Evolutionary conservation across 768 basidiomycete genomes (phyloP).

Genomic region (Calocera cornea): DNA sequence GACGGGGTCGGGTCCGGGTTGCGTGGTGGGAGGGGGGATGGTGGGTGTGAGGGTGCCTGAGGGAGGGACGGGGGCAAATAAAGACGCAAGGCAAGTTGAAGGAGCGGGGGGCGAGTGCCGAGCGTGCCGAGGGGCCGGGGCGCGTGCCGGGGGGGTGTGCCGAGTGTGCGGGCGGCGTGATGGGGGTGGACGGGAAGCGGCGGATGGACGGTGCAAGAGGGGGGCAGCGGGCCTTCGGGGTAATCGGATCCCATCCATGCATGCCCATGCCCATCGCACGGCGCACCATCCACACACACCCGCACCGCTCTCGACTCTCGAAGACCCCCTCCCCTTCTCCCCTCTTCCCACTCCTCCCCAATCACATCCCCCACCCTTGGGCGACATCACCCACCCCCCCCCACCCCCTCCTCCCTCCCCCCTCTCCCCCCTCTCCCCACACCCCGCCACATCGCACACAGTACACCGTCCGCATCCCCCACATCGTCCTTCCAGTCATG

Average conservation of each 20-base stretch:
- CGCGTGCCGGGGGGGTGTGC: not conserved
- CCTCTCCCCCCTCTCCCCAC: not conserved
- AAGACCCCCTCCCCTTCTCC: not conserved
- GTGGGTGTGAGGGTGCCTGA: not conserved
- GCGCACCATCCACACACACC: not conserved
- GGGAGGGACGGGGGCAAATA: not conserved
- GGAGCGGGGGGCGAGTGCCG: not conserved
- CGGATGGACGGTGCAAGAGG: not conserved
- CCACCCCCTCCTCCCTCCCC: not conserved
- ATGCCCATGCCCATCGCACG: not conserved
- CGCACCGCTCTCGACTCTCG: too few relatives aligned
- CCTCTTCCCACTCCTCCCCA: not conserved
- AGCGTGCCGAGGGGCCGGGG: not conserved
- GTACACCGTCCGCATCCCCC: not conserved
- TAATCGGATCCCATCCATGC: not conserved
- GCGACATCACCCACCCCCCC: not conserved
- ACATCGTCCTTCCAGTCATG: not conserved
- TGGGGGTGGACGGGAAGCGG: not conserved
- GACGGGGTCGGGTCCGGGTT: not conserved
- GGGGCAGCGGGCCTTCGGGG: not conserved
- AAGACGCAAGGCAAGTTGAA: not conserved
- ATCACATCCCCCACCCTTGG: not conserved
- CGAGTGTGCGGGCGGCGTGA: not conserved
- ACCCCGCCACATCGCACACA: conserved; percentile 24
- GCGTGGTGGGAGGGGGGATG: not conserved